phyloP scores from a whole-genome alignment of 225 moss, liverwort and hornwort species.

The Physcomitrium patens region DNA sequence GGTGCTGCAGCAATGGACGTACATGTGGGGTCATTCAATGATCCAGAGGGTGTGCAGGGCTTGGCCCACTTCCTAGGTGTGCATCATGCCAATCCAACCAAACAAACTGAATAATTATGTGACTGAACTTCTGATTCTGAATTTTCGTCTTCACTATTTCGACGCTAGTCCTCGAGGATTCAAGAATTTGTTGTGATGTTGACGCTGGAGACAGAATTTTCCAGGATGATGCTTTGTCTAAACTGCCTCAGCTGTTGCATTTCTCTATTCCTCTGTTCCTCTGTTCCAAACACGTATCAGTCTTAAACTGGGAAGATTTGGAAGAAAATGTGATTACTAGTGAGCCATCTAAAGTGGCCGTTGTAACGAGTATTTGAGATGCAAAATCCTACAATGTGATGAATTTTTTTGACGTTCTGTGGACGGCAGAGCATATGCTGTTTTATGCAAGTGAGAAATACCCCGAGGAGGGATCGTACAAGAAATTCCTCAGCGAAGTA shows the following conservation, averaged over 20 bases:
- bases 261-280: too few relatives aligned
- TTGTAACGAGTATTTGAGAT: not conserved
- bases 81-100: not conserved
- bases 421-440: conserved; percentile 90
- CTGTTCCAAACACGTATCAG: too few relatives aligned
- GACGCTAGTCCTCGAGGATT: not conserved
- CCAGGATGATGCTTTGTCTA: too few relatives aligned
- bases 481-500: conserved; percentile 92
- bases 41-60: conserved; percentile 68
- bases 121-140: too few relatives aligned
- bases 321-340: too few relatives aligned
- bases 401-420: not conserved
- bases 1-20: conserved; percentile 73
- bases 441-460: conserved; percentile 94
- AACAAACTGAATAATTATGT: too few relatives aligned
- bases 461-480: conserved; percentile 88
- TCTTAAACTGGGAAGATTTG: too few relatives aligned
- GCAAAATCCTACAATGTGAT: not conserved
- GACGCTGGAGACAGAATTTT: too few relatives aligned
- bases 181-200: too few relatives aligned
- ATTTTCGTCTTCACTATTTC: too few relatives aligned
- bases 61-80: conserved; percentile 75
- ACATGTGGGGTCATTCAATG: conserved; percentile 64
- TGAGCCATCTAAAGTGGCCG: too few relatives aligned
- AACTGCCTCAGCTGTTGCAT: too few relatives aligned